These are phyloP conservation scores for Neurospora sp. DNA, from an alignment of 495 filamentous ascomycete genomes.

Conservation along the genomic window DNA sequence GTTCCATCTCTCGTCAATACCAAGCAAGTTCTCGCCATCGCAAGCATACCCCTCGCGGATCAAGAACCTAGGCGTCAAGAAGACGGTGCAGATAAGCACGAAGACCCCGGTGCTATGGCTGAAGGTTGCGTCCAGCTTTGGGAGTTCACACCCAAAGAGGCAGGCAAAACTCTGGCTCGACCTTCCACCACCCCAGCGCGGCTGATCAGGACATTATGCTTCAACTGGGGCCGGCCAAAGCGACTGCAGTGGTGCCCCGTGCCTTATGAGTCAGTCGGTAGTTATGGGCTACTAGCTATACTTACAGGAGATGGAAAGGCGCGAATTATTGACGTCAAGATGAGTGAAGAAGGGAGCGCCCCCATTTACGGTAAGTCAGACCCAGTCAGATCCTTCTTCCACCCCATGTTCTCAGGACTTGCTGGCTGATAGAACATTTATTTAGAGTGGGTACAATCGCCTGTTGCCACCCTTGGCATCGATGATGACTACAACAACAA, in stretches of 20 bases:
- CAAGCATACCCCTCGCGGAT: conserved; percentile 34
- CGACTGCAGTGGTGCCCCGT: conserved; percentile 38
- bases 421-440: background rate
- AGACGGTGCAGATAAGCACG: conserved; percentile 10
- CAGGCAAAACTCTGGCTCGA: conserved; percentile 6
- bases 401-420: background rate
- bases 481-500: conserved; percentile 30
- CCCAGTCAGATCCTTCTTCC: background rate
- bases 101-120: conserved; percentile 9
- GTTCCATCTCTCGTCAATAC: conserved; percentile 22
- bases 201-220: conserved; percentile 23
- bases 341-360: conserved; percentile 11
- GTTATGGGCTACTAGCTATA: conserved; percentile 26
- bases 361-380: conserved; percentile 25
- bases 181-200: conserved; percentile 16
- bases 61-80: conserved; percentile 19
- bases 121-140: conserved; percentile 34
- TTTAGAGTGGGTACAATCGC: conserved; percentile 29
- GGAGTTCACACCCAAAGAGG: conserved; percentile 21
- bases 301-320: conserved; percentile 34
- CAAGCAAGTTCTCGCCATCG: conserved; percentile 34
- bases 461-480: conserved; percentile 31
- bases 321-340: conserved; percentile 29
- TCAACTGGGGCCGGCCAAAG: conserved; percentile 31
- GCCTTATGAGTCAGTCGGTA: conserved; percentile 14